Evolutionary conservation across 2,329 filamentous ascomycete genomes (phyloP).

Genomic region (Phoma sp.): DNA sequence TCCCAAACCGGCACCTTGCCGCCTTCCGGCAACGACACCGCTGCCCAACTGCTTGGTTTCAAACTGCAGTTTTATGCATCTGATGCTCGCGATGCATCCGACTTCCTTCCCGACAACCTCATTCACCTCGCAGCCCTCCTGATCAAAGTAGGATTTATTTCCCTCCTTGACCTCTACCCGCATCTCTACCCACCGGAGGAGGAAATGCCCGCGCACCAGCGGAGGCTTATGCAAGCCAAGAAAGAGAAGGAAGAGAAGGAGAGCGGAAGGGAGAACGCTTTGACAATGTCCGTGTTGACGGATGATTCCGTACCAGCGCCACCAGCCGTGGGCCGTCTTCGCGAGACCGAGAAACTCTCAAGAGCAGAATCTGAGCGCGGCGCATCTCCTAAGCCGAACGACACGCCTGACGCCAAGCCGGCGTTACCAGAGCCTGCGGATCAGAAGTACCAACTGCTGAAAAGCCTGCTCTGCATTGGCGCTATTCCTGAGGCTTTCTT

Average conservation of each 20-base stretch:
- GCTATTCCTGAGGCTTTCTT: constrained; percentile 92
- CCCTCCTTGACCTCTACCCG: constrained; percentile 85
- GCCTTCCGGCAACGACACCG: constrained; percentile 84
- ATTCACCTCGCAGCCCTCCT: constrained; percentile 90
- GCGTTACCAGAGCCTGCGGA: constrained; percentile 76
- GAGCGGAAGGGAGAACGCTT: constrained; percentile 76
- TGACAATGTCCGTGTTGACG: constrained; percentile 82
- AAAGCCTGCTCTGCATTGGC: constrained; percentile 85
- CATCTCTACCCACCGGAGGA: constrained; percentile 88
- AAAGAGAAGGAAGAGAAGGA: constrained; percentile 73
- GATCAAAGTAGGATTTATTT: constrained; percentile 97
- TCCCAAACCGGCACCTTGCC: constrained; percentile 79
- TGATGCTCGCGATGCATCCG: constrained; percentile 72
- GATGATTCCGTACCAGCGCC: constrained; percentile 73
- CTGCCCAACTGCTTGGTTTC: constrained; percentile 94
- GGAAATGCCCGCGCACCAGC: constrained; percentile 76
- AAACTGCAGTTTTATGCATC: constrained; percentile 96
- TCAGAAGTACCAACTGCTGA: constrained; percentile 85
- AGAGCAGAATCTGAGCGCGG: constrained; percentile 54
- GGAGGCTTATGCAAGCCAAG: constrained; percentile 69
- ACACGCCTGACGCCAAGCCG: constrained; percentile 52
- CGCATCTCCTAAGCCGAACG: constrained; percentile 50
- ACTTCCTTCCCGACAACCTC: constrained; percentile 86
- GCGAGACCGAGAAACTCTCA: constrained; percentile 62
- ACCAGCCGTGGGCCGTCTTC: constrained; percentile 49